phyloP scores from a whole-genome alignment of 2,329 filamentous ascomycete genomes.

The Penicillium brevicompactum region DNA sequence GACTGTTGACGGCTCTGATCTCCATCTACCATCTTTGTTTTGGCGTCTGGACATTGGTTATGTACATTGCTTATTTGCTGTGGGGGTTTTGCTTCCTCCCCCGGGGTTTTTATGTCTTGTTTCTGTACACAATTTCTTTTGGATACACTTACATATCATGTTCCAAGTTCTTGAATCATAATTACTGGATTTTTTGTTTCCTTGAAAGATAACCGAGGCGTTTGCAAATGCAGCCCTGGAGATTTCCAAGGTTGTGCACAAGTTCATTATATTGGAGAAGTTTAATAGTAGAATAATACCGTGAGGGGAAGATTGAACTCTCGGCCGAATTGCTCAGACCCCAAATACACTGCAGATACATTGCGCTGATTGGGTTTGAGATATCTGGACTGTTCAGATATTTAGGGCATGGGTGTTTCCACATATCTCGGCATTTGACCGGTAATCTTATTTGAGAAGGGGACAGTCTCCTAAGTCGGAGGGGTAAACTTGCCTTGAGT shows the following conservation, averaged over 20 bases:
- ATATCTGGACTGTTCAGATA: background rate
- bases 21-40: background rate
- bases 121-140: conserved; percentile 13
- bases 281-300: too few species aligned
- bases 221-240: too few species aligned
- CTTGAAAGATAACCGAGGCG: too few species aligned
- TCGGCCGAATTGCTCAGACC: conserved; percentile 2
- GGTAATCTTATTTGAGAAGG: conserved; percentile 1
- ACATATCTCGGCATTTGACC: conserved; percentile 6
- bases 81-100: conserved; percentile 1
- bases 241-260: too few species aligned
- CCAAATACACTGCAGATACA: background rate
- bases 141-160: background rate
- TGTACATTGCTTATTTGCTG: conserved; percentile 10
- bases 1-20: background rate
- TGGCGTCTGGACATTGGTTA: conserved; percentile 7
- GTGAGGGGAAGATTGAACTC: background rate
- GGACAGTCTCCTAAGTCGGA: background rate
- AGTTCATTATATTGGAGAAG: too few species aligned
- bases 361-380: background rate
- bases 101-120: conserved; percentile 4
- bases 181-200: background rate
- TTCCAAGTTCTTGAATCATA: background rate
- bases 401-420: background rate
- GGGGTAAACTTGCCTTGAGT: background rate